A percentile compares a stretch with the other conserved stretches of the same genome.
phyloP scores from a whole-genome alignment of 2,329 filamentous ascomycete genomes.

The Hypomyces rosellus region DNA sequence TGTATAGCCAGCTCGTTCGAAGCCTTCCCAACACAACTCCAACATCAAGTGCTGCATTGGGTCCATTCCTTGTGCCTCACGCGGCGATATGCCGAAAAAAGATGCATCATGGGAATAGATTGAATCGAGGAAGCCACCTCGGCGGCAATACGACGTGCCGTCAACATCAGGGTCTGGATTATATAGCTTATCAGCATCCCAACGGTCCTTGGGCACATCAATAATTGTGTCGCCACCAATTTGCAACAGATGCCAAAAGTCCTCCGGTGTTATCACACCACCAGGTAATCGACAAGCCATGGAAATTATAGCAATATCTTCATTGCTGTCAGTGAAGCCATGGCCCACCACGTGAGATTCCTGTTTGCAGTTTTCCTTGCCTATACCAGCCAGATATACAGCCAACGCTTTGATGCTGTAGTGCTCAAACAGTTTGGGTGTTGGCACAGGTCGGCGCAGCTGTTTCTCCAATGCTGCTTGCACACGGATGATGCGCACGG shows the following conservation, averaged over 20 bases:
- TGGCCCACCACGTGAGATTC: too few relatives aligned
- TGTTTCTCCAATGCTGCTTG: constrained; percentile 12
- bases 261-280: constrained; percentile 28
- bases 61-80: constrained; percentile 41
- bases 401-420: too few relatives aligned
- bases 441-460: background rate
- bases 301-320: constrained; percentile 32
- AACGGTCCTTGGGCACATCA: too few relatives aligned
- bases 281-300: constrained; percentile 36
- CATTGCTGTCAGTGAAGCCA: background rate
- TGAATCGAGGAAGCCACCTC: too few relatives aligned
- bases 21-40: constrained; percentile 43
- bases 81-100: constrained; percentile 41
- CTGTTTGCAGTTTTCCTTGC: too few relatives aligned
- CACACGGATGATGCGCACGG: constrained; percentile 13
- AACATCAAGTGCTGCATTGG: constrained; percentile 42
- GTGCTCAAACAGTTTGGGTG: too few relatives aligned
- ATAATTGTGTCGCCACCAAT: constrained; percentile 20
- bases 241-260: constrained; percentile 34
- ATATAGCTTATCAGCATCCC: too few relatives aligned
- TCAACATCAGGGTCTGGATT: too few relatives aligned
- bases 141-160: too few relatives aligned
- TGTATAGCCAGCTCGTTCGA: constrained; percentile 43
- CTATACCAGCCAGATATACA: too few relatives aligned
- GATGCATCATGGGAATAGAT: constrained; percentile 35